Evolutionary conservation across 1,284 basidiomycete genomes (phyloP).

Genomic region (Heterobasidion irregulare): DNA sequence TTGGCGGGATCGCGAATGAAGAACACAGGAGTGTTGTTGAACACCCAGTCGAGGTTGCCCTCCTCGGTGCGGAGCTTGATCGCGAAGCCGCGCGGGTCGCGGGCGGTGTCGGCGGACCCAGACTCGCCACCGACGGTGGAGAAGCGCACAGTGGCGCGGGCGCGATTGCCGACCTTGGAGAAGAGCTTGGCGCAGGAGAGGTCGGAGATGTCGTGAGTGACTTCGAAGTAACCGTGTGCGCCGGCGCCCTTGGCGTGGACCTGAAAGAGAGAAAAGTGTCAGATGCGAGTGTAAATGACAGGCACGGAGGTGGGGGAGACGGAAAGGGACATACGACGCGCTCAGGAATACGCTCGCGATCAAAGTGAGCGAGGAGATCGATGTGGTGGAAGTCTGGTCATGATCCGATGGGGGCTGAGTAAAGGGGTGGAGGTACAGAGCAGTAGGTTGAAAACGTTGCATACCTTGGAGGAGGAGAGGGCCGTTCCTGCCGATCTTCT

Average conservation of each 20-base stretch:
- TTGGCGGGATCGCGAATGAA: conserved; percentile 81
- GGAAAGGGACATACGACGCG: conserved; percentile 56
- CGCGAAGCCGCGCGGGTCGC: conserved; percentile 90
- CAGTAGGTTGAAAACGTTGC: conserved; percentile 11
- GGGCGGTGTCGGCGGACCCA: conserved; percentile 85
- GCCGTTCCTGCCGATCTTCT: conserved; percentile 69
- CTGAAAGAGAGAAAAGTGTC: conserved; percentile 21
- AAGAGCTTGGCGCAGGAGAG: conserved; percentile 72
- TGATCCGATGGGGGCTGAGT: conserved; percentile 1
- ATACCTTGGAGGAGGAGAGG: conserved; percentile 81
- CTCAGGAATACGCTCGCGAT: conserved; percentile 93
- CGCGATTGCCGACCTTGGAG: conserved; percentile 62
- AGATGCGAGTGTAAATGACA: conserved; percentile 2
- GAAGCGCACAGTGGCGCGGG: conserved; percentile 73
- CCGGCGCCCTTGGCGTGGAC: conserved; percentile 84
- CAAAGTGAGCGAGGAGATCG: conserved; percentile 86
- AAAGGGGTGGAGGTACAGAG: neutral
- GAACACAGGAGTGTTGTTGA: conserved; percentile 90
- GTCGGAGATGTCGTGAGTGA: conserved; percentile 78
- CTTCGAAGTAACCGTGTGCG: conserved; percentile 89
- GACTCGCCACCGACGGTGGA: conserved; percentile 84
- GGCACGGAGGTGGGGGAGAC: neutral
- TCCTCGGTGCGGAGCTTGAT: conserved; percentile 87
- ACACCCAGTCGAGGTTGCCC: conserved; percentile 88
- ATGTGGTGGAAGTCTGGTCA: conserved; percentile 79